These are phyloP conservation scores for Ophiostoma montium DNA, from an alignment of 2,329 filamentous ascomycete species.

Conservation along the genomic window DNA sequence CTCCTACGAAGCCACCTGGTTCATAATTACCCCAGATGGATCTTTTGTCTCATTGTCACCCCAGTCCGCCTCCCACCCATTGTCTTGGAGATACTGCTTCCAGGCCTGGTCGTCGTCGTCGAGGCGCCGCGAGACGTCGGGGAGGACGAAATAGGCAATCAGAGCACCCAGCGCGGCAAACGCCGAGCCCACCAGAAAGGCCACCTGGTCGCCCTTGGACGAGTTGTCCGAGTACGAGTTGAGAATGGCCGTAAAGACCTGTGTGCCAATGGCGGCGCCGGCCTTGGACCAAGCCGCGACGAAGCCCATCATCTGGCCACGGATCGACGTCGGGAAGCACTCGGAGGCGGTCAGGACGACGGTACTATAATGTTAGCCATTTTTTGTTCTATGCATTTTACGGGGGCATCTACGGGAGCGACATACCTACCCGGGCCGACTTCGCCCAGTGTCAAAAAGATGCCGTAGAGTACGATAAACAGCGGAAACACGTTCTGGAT, in stretches of 20 bases:
- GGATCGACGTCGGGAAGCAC: neutral
- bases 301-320: conserved; percentile 1
- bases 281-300: neutral
- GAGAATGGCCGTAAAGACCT: conserved; percentile 1
- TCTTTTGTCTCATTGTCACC: neutral
- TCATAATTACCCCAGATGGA: neutral
- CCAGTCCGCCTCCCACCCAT: neutral
- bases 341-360: neutral
- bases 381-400: neutral
- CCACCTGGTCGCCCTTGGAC: neutral
- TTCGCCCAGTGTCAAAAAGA: conserved; percentile 34
- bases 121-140: neutral
- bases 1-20: neutral
- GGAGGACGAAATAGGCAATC: neutral
- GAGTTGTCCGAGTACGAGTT: neutral
- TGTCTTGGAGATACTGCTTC: conserved; percentile 1
- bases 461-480: conserved; percentile 36
- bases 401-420: too few relatives aligned
- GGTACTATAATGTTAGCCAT: neutral
- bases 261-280: neutral
- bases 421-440: conserved; percentile 29
- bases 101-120: neutral
- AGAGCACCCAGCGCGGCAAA: neutral
- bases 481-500: conserved; percentile 34
- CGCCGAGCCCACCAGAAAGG: neutral